Percentiles rank a stretch among this genome's conserved stretches.
Conservation (phyloP, 2,329 filamentous ascomycete genomes). For the Coleophoma crateriformis region DNA sequence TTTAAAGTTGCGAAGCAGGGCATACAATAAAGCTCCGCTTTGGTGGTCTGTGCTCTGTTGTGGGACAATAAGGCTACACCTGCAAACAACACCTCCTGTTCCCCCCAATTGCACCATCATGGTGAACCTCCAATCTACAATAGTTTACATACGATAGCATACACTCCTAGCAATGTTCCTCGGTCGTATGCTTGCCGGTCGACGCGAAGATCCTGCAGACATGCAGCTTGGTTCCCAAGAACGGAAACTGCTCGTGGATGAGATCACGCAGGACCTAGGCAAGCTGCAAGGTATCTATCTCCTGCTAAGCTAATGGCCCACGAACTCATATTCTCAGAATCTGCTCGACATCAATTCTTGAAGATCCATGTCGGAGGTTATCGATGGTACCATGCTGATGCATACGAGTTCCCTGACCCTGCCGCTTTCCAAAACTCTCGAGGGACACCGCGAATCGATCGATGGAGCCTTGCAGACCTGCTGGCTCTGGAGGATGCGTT, state of each 20-base stretch:
- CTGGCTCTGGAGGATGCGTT: background rate
- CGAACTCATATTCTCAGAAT: background rate
- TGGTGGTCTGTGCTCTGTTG: too few relatives aligned
- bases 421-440: background rate
- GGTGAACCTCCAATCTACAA: too few relatives aligned
- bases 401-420: background rate
- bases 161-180: background rate
- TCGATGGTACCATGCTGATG: background rate
- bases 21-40: too few relatives aligned
- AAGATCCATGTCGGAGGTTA: background rate
- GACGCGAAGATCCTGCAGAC: background rate
- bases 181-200: background rate
- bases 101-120: too few relatives aligned
- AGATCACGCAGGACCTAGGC: background rate
- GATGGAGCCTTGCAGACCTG: background rate
- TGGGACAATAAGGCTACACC: too few relatives aligned
- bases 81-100: too few relatives aligned
- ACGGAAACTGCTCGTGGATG: background rate
- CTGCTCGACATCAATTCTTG: background rate
- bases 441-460: background rate
- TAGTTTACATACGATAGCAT: too few relatives aligned
- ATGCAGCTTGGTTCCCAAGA: background rate
- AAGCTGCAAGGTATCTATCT: background rate
- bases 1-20: too few relatives aligned
- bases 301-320: background rate